These are phyloP conservation scores for Nakazawaea ambrosiae DNA, from an alignment of 805 yeast species.

Conservation along the genomic window DNA sequence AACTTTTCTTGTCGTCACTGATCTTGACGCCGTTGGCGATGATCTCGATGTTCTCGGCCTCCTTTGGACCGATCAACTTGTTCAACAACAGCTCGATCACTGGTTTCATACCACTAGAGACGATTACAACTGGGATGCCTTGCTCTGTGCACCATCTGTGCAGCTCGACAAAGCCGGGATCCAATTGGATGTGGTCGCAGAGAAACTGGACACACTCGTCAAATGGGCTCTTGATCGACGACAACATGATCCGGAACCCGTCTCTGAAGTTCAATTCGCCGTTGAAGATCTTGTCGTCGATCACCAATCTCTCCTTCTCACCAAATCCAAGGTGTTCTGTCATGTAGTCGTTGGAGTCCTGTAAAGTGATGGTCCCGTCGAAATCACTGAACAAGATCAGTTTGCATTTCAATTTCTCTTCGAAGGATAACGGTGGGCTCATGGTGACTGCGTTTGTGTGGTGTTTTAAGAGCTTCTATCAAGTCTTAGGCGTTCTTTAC, in stretches of 20 bases:
- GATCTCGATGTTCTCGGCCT: slow-evolving; percentile 65
- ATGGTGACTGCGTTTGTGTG: no score
- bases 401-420: slow-evolving; percentile 20
- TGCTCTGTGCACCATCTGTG: slow-evolving; percentile 70
- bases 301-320: slow-evolving; percentile 48
- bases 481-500: no score
- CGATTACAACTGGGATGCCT: slow-evolving; percentile 77
- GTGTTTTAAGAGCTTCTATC: no score
- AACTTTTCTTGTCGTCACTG: slow-evolving; percentile 44
- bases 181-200: slow-evolving; percentile 62
- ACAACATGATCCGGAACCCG: slow-evolving; percentile 80
- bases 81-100: slow-evolving; percentile 72
- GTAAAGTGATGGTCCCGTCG: slow-evolving; percentile 95
- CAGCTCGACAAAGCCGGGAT: slow-evolving; percentile 83
- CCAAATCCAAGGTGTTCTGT: slow-evolving; percentile 92
- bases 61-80: slow-evolving; percentile 71
- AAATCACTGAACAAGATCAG: slow-evolving; percentile 95
- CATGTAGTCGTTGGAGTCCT: slow-evolving; percentile 88
- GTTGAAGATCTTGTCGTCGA: slow-evolving; percentile 67
- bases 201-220: slow-evolving; percentile 73
- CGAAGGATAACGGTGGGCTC: background rate
- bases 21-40: slow-evolving; percentile 70
- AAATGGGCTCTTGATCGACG: slow-evolving; percentile 68
- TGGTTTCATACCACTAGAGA: slow-evolving; percentile 92
- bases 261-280: slow-evolving; percentile 69